phyloP scores from a whole-genome alignment of 2,329 filamentous ascomycete genomes.

The Aquanectria penicillioides region DNA sequence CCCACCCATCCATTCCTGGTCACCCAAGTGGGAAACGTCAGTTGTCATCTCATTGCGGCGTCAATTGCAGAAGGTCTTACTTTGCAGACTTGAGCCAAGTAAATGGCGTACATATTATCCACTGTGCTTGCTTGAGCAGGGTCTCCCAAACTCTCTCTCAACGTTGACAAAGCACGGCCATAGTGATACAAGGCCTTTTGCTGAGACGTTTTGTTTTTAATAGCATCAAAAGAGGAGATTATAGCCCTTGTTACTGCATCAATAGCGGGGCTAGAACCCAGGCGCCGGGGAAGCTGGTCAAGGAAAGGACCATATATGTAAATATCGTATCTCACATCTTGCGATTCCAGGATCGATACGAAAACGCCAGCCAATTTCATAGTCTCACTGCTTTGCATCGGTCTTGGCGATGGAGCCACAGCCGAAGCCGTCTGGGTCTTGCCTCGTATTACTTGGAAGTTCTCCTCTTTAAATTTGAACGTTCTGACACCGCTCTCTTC shows the following conservation, averaged over 20 bases:
- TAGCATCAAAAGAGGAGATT: neutral
- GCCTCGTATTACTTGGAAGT: neutral
- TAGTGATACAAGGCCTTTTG: neutral
- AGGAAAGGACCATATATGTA: conserved; percentile 3
- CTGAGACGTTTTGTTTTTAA: neutral
- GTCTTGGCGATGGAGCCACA: neutral
- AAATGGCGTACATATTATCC: conserved; percentile 2
- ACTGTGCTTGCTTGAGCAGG: neutral
- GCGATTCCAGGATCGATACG: neutral
- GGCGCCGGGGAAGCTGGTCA: neutral
- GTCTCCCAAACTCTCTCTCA: neutral
- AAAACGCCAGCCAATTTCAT: neutral
- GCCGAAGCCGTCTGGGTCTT: neutral
- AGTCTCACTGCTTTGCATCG: neutral
- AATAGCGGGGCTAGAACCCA: conserved; percentile 1
- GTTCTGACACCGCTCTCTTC: neutral
- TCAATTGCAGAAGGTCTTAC: neutral
- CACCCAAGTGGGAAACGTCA: neutral
- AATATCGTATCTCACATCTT: conserved; percentile 3
- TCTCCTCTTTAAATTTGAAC: conserved; percentile 2
- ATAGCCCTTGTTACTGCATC: neutral
- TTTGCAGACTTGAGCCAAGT: neutral
- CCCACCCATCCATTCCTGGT: conserved; percentile 4
- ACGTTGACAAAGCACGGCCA: neutral
- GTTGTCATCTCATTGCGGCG: neutral